Evolutionary conservation across 78 protist species (phyloP).

Genomic region (Tieghemostelium lacteum): DNA sequence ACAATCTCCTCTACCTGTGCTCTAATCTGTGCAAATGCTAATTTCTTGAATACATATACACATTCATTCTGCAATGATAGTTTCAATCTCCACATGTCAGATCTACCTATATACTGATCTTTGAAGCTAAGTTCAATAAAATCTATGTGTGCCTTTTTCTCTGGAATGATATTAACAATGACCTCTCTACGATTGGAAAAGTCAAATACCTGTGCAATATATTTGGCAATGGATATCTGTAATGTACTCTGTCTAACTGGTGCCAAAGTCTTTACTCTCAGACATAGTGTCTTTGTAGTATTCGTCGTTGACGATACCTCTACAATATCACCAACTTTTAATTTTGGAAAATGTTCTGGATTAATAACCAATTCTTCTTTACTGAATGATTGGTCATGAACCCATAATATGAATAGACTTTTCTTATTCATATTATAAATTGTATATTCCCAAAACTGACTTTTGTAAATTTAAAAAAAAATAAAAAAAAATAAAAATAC

Average conservation of each 20-base stretch:
- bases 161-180: constrained; percentile 63
- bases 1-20: constrained; percentile 85
- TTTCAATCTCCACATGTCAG: constrained; percentile 87
- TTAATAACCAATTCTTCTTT: constrained; percentile 71
- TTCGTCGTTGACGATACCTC: constrained; percentile 44
- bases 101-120: constrained; percentile 84
- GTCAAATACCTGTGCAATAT: constrained; percentile 70
- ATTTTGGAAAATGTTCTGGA: constrained; percentile 61
- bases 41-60: constrained; percentile 69
- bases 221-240: constrained; percentile 54
- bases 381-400: constrained; percentile 74
- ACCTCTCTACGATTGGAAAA: constrained; percentile 32
- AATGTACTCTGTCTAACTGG: constrained; percentile 37
- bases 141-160: constrained; percentile 58
- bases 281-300: constrained; percentile 37
- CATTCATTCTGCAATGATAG: constrained; percentile 41
- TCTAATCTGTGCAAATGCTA: constrained; percentile 62
- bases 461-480: no score
- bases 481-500: no score
- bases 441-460: no score
- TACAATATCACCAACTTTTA: constrained; percentile 35
- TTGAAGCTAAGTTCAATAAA: constrained; percentile 75
- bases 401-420: constrained; percentile 36
- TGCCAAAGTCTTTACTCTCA: constrained; percentile 57
- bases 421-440: neutral